phyloP scores from a whole-genome alignment of 768 basidiomycete species.

The Boletus edulis region DNA sequence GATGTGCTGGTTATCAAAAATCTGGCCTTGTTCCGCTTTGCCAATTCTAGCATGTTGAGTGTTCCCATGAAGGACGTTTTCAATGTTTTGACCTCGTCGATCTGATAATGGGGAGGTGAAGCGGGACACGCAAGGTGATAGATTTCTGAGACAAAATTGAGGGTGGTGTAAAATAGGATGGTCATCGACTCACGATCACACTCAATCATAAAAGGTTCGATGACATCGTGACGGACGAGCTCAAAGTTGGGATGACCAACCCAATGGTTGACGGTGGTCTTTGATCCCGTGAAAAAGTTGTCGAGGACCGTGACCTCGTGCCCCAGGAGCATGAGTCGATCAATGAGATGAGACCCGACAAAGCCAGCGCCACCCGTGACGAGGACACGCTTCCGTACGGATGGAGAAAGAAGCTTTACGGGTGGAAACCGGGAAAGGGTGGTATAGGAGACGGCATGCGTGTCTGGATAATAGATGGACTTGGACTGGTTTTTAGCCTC shows the following conservation, averaged over 20 bases:
- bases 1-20: conserved; percentile 97
- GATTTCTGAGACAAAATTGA: conserved; percentile 58
- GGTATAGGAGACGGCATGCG: conserved; percentile 85
- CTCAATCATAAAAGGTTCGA: conserved; percentile 98
- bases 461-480: conserved; percentile 80
- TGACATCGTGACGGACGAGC: conserved; percentile 94
- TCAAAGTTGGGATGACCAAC: conserved; percentile 99
- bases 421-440: conserved; percentile 91
- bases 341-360: conserved; percentile 97
- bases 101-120: conserved; percentile 96
- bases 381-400: conserved; percentile 81
- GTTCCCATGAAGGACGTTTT: conserved; percentile 99
- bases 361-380: conserved; percentile 99
- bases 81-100: conserved; percentile 96
- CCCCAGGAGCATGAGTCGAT: conserved; percentile 95
- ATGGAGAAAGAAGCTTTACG: conserved; percentile 79
- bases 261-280: conserved; percentile 96
- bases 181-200: conserved; percentile 74
- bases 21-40: conserved; percentile 95
- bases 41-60: conserved; percentile 97
- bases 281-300: conserved; percentile 98
- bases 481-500: conserved; percentile 63
- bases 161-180: background rate
- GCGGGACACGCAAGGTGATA: conserved; percentile 99
- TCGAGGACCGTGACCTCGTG: conserved; percentile 97